A percentile compares a stretch with the other conserved stretches of the same genome.
Evolutionary conservation across 148 eudicot species (phyloP).

Genomic region (Pharnaceum exiguum): DNA sequence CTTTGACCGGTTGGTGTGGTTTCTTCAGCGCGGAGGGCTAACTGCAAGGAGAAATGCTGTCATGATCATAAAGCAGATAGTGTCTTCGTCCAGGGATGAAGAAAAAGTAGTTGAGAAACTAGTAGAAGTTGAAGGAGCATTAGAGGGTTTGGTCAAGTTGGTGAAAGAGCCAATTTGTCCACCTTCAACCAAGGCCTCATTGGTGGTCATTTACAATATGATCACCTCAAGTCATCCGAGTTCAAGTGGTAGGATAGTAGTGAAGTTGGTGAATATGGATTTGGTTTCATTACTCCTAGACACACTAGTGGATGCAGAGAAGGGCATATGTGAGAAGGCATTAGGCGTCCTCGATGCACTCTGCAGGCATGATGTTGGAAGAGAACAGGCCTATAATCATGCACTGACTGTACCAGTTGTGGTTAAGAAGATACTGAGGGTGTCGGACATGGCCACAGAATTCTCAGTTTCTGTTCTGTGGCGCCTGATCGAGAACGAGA

Average conservation of each 20-base stretch:
- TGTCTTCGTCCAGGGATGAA: slow-evolving; percentile 14
- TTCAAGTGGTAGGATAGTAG: slow-evolving; percentile 3
- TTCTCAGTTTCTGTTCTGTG: slow-evolving; percentile 56
- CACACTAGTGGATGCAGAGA: slow-evolving; percentile 49
- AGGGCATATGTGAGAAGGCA: slow-evolving; percentile 52
- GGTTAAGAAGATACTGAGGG: slow-evolving; percentile 66
- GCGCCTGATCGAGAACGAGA: slow-evolving; percentile 43
- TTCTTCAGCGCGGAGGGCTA: slow-evolving; percentile 38
- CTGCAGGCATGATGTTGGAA: slow-evolving; percentile 33
- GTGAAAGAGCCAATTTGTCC: slow-evolving; percentile 61
- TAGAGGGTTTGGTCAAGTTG: slow-evolving; percentile 45
- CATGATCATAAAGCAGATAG: slow-evolving; percentile 33
- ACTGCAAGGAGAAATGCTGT: slow-evolving; percentile 44
- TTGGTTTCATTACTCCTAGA: slow-evolving; percentile 50
- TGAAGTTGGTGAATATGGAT: slow-evolving; percentile 39
- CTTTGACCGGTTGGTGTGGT: slow-evolving; percentile 39
- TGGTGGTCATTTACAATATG: slow-evolving; percentile 45
- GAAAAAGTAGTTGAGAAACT: slow-evolving; percentile 15
- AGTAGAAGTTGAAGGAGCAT: slow-evolving; percentile 31
- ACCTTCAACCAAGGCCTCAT: slow-evolving; percentile 57
- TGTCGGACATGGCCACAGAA: slow-evolving; percentile 67
- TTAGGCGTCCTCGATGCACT: slow-evolving; percentile 54
- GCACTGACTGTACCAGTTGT: slow-evolving; percentile 55
- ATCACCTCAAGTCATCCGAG: slow-evolving; percentile 8
- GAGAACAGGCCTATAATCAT: slow-evolving; percentile 29